Base-by-base conservation (phyloP, 2,329 filamentous ascomycete genomes). In the Gremmenia infestans region DNA sequence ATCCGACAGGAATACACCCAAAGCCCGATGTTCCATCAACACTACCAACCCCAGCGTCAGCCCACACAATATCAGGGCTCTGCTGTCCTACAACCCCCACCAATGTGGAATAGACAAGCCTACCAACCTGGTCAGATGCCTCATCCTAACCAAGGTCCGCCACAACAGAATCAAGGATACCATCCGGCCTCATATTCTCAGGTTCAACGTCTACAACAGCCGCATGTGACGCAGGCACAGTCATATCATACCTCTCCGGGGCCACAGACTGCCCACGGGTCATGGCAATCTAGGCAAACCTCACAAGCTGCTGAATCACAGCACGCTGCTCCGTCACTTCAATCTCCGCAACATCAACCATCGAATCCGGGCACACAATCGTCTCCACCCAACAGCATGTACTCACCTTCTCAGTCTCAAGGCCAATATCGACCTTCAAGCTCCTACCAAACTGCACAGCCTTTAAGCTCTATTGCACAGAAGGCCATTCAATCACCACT, bases 1-100 rank as follows among this genome's bases (percentile, higher is more conserved):
- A 73, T 72, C 48, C 68, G 72, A 47, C 70, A 66, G 48, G 66
- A 69, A 35, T 69, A 68, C 48, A 32, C 28, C 28, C 52, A 52
- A 37, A 63, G 53, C 36, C 36, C 63, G 3, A 61, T 67, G 49
- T 64, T 63, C 39, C 57, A 64, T 49, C 60, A 64, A 14, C 58
- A 65, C 35, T 63, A 61, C 42, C 58, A 63, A 32, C 57, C 60
- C 36, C 53, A 50, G 8, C 56, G 42, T 35, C 46, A 57, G 52
- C 17, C 54, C 25, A 25, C 54, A 39, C 63, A 60, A 46, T 53
- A 56, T 32, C 55, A 56, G 8, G 48, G 53, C 11, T 47, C 59
- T 36, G 39, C 58, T 40, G 55, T 61, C 2, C 54, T 63, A 23
- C 61, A 65, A 47, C 54, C 61, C 39, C 58, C 61, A 15, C 55